Evolutionary conservation across 2,329 filamentous ascomycete species (phyloP).

Genomic region (Aspergillus sp.): DNA sequence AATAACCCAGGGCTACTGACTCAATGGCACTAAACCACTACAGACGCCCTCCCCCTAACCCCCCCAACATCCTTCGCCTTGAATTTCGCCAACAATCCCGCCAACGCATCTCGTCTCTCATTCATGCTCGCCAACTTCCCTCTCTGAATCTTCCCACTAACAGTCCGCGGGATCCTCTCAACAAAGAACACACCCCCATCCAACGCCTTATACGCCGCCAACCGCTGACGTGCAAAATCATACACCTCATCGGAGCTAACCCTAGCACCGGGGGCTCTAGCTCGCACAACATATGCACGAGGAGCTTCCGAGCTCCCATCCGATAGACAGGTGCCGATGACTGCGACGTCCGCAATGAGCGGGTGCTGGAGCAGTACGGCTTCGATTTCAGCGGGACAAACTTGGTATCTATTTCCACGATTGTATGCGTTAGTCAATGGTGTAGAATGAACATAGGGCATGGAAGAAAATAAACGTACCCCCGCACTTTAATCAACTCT

Average conservation of each 20-base stretch:
- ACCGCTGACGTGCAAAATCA: constrained; percentile 31
- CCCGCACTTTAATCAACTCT: constrained; percentile 43
- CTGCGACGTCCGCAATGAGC: constrained; percentile 42
- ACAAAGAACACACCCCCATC: constrained; percentile 47
- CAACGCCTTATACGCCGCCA: constrained; percentile 47
- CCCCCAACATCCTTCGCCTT: neutral
- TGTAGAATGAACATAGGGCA: too few species aligned
- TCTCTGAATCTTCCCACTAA: constrained; percentile 47
- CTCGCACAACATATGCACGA: constrained; percentile 44
- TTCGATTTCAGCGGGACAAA: constrained; percentile 46
- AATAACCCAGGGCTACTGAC: too few species aligned
- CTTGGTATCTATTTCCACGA: constrained; percentile 35
- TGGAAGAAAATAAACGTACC: constrained; percentile 17
- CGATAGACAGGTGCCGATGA: constrained; percentile 37
- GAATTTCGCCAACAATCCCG: constrained; percentile 1
- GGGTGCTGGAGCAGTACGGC: constrained; percentile 41
- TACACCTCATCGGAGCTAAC: constrained; percentile 40
- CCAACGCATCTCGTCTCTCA: constrained; percentile 20
- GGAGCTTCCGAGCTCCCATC: constrained; percentile 31
- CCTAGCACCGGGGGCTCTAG: neutral
- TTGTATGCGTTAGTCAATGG: neutral
- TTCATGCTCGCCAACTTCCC: constrained; percentile 27
- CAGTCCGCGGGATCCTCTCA: constrained; percentile 43
- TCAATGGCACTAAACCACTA: neutral
- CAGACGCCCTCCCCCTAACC: neutral